Conservation (phyloP, 345 rosid species). For the Balakata baccata region DNA sequence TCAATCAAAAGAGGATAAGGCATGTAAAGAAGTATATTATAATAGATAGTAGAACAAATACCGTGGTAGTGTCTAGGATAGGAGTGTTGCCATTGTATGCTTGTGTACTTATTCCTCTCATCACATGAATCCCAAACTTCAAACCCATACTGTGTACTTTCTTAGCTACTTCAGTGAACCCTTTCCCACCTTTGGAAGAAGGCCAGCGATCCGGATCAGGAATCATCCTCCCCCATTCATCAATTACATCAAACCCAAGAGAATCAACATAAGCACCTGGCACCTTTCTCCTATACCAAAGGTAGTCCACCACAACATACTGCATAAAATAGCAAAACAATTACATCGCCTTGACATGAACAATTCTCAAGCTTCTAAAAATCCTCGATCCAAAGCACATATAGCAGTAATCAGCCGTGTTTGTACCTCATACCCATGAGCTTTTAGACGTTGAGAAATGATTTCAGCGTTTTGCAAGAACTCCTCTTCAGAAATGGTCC, state of each 20-base stretch:
- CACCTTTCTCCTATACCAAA: slow-evolving; percentile 84
- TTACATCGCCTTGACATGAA: neutral
- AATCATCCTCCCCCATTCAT: slow-evolving; percentile 85
- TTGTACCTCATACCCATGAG: slow-evolving; percentile 71
- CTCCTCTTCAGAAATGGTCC: slow-evolving; percentile 84
- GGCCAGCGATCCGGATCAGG: slow-evolving; percentile 92
- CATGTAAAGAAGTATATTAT: too few relatives aligned
- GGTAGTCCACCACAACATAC: slow-evolving; percentile 96
- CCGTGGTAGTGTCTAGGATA: slow-evolving; percentile 59
- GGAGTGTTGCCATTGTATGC: slow-evolving; percentile 78
- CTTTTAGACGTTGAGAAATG: slow-evolving; percentile 54
- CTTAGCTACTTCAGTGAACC: slow-evolving; percentile 70
- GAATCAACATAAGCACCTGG: slow-evolving; percentile 68
- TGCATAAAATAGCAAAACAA: slow-evolving; percentile 22
- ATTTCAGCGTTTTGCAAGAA: slow-evolving; percentile 67
- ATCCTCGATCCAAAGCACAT: neutral
- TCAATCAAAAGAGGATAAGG: neutral
- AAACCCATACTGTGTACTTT: slow-evolving; percentile 82
- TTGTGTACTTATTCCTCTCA: slow-evolving; percentile 92
- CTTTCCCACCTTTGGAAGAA: slow-evolving; percentile 74
- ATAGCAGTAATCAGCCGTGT: slow-evolving; percentile 1
- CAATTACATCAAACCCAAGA: slow-evolving; percentile 86
- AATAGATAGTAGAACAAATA: slow-evolving; percentile 15
- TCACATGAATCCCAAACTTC: slow-evolving; percentile 91
- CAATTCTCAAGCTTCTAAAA: neutral